Evolutionary conservation across 306 rosid species (phyloP), one percentile per base, ranked within the genome.

Genomic region (Glycine latifolia): DNA sequence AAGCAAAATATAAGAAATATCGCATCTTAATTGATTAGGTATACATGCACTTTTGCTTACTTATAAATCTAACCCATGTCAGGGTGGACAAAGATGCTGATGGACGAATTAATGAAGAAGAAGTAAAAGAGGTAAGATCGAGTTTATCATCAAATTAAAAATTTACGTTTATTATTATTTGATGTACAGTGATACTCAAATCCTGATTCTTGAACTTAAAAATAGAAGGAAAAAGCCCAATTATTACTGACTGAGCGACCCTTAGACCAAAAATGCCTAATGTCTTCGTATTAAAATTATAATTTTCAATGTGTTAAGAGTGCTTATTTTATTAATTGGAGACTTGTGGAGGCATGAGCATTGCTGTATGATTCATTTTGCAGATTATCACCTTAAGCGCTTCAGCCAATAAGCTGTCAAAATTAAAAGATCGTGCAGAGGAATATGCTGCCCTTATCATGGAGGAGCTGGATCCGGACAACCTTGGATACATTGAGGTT

Each of bases 71-170:
- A 60, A 60, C 46, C 44, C 43, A 59, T 54, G 79, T 63, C 92
- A 94, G 98, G 97, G 98, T 94, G 81, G 98, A 94, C 86, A 92
- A 91, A 86, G 84, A 94, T 61, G 97, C 95, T 3, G 98, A 94
- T 56, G 98, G 98, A 15, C 82, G 97, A 76, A 94, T 94, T 73
- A 83, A 91, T 0, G 94, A 86, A 79, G 90, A 87, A 76, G 98
- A 94, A 82, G 98, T 95, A 56, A 86, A 86, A 82, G 97, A 95
- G 97, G 98, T 90, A 48, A 82, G 75, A n/a, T n/a, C n/a, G n/a
- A 20, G 39, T 39, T 74, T 15, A 26, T 4, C 7, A 33, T 3
- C 2, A 54, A 26, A 26, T 26, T 26, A 26, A 26, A 26, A 26
- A 26, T 26, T 53, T 67, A 16, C 1, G 12, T 67, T 43, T 53